Evolutionary conservation across 345 rosid species (phyloP), one percentile per base, ranked within the genome.

Genomic region (Sonneratia alba): DNA sequence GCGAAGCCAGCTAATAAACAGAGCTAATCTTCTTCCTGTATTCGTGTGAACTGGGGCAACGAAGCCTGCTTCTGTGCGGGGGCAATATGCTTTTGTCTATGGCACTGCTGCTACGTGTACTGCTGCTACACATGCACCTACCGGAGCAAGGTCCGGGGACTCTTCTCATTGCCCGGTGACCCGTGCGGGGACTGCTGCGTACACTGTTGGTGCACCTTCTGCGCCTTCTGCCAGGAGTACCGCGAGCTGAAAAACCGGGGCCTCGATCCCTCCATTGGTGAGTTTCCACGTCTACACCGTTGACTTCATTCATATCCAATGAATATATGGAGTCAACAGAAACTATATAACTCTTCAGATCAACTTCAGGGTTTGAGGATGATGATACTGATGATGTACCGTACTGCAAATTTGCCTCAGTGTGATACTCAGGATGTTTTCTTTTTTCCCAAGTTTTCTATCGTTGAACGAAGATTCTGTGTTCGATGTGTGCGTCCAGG

Each of bases 231-330:
- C 36, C 78, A 70, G 67, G 78, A 75, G 47, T 66, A 75, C 38
- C 38, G 74, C 24, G 74, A 75, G 70, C 78, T 75, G 43, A 75
- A 75, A 32, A 70, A 75, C 34, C 78, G 67, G 7, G 67, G 71
- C 13, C 27, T 70, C 2, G 61, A 70, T 56, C 70, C 66, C 21
- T 53, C 73, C 38, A 13, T 34, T 12, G 66, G 66, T 62, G 27
- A 62, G 66, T 57, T 9, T 22, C 63, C 22, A 16, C 4, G 32
- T 27, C 32, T 27, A 27, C 32, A 27, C 32, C 32, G 32, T 27
- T 27, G 0, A 27, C 32, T 27, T 27, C 32, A 0, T 27, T 27
- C 32, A 27, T 27, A 27, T 27, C 32, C 32, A 27, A 27, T 27
- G 32, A 27, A 27, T 27, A 27, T 27, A 27, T 27, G 32, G 32